Evolutionary conservation across 345 rosid genomes (phyloP).

Genomic region (Alliaria petiolata): DNA sequence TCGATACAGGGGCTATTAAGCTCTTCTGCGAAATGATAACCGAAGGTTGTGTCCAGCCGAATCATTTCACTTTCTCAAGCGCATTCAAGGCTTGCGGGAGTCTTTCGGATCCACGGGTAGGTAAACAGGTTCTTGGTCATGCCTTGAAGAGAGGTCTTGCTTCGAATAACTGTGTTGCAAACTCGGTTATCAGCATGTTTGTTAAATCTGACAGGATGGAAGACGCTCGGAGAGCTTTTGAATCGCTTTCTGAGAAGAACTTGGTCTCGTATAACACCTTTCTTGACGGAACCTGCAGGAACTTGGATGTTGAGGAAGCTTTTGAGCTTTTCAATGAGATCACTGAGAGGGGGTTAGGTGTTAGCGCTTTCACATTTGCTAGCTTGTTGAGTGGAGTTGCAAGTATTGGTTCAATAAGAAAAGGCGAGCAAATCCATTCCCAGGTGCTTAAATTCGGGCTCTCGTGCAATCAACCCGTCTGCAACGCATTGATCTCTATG

Average conservation of each 20-base stretch:
- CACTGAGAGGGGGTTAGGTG: conserved; percentile 36
- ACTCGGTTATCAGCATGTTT: conserved; percentile 67
- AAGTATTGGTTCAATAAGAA: conserved; percentile 49
- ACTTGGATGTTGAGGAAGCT: conserved; percentile 41
- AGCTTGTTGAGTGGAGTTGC: conserved; percentile 71
- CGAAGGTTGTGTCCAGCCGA: conserved; percentile 42
- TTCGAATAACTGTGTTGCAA: conserved; percentile 52
- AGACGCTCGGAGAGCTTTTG: conserved; percentile 61
- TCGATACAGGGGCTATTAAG: conserved; percentile 43
- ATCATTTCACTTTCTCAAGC: conserved; percentile 71
- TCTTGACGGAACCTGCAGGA: conserved; percentile 52
- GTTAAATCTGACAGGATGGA: conserved; percentile 55
- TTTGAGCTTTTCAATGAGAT: conserved; percentile 43
- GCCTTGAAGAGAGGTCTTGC: conserved; percentile 57
- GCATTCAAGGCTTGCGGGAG: conserved; percentile 63
- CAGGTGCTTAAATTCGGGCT: conserved; percentile 53
- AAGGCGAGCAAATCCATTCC: conserved; percentile 71
- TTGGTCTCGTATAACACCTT: conserved; percentile 57
- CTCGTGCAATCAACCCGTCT: conserved; percentile 33
- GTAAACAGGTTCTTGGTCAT: conserved; percentile 45
- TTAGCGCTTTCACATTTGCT: conserved; percentile 57
- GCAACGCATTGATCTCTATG: conserved; percentile 71
- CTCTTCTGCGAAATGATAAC: conserved; percentile 53
- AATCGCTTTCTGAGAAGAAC: conserved; percentile 53
- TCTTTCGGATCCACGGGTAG: conserved; percentile 39